Percentiles rank a stretch among this genome's conserved stretches.
Evolutionary conservation across 352 stramenopile species (phyloP).

Genomic region (Phytophthora europaea): DNA sequence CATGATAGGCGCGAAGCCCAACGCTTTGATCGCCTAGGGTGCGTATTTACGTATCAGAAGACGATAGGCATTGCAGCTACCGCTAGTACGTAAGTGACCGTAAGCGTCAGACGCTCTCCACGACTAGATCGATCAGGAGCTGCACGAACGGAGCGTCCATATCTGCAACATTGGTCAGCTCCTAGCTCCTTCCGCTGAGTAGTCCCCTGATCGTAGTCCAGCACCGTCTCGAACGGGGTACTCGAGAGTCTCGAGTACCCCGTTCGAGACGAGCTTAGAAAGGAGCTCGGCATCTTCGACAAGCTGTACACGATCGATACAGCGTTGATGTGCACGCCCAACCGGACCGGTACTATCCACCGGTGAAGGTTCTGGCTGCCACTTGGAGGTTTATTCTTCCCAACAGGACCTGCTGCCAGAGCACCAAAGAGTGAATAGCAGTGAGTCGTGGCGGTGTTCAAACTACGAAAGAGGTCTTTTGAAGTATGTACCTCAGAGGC

Average conservation of each 20-base stretch:
- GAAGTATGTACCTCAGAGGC: no score
- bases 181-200: slow-evolving; percentile 59
- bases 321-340: slow-evolving; percentile 56
- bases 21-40: slow-evolving; percentile 75
- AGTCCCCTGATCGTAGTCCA: slow-evolving; percentile 39
- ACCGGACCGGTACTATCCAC: slow-evolving; percentile 32
- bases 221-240: slow-evolving; percentile 44
- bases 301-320: slow-evolving; percentile 65
- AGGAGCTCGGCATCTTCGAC: slow-evolving; percentile 72
- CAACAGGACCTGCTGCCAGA: slow-evolving; percentile 27
- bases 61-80: slow-evolving; percentile 46
- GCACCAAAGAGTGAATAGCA: slow-evolving; percentile 66
- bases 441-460: no score
- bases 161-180: slow-evolving; percentile 29
- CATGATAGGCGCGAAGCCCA: slow-evolving; percentile 67
- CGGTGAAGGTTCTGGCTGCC: neutral
- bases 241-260: slow-evolving; percentile 62
- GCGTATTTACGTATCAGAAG: slow-evolving; percentile 83
- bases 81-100: slow-evolving; percentile 50
- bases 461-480: no score
- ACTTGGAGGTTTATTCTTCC: neutral
- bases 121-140: slow-evolving; percentile 31
- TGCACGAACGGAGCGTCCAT: slow-evolving; percentile 16
- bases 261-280: slow-evolving; percentile 64
- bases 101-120: slow-evolving; percentile 48